These are phyloP conservation scores for Lepiota venenata DNA, from an alignment of 768 basidiomycete genomes.

Conservation along the genomic window DNA sequence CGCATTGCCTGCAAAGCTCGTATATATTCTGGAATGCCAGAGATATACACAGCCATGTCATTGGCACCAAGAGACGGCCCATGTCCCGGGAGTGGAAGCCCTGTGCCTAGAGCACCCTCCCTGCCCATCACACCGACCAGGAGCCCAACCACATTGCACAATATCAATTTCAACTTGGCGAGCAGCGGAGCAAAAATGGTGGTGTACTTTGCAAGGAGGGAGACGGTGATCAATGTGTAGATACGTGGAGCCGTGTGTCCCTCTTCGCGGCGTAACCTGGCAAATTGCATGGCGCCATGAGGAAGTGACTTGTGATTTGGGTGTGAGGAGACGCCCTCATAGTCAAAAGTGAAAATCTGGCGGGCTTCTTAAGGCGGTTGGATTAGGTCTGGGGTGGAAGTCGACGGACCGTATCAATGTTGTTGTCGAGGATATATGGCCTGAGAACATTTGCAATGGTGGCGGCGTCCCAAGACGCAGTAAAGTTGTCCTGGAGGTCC, in stretches of 20 bases:
- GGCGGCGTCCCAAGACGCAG: constrained; percentile 56
- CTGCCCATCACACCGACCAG: constrained; percentile 12
- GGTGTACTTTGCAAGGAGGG: constrained; percentile 57
- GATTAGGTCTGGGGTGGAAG: background rate
- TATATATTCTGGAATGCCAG: constrained; percentile 52
- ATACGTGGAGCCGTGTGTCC: constrained; percentile 32
- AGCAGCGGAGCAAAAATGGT: constrained; percentile 49
- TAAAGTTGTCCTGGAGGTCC: constrained; percentile 73
- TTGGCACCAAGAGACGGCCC: background rate
- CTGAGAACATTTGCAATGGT: constrained; percentile 56
- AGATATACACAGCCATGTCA: constrained; percentile 46
- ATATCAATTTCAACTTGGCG: constrained; percentile 42
- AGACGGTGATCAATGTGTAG: constrained; percentile 60
- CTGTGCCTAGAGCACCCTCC: constrained; percentile 13
- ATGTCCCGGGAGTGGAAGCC: background rate
- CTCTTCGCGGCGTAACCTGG: constrained; percentile 20
- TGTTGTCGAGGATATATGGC: constrained; percentile 53
- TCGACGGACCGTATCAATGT: constrained; percentile 58
- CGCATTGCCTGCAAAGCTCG: constrained; percentile 66
- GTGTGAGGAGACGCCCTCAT: constrained; percentile 72
- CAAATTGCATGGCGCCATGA: constrained; percentile 47
- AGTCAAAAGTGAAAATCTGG: constrained; percentile 87
- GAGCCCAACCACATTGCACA: background rate
- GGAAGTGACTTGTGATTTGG: constrained; percentile 82
- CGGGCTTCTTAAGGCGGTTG: background rate